Evolutionary conservation across 148 eudicot genomes (phyloP).

Genomic region (Silene conica): DNA sequence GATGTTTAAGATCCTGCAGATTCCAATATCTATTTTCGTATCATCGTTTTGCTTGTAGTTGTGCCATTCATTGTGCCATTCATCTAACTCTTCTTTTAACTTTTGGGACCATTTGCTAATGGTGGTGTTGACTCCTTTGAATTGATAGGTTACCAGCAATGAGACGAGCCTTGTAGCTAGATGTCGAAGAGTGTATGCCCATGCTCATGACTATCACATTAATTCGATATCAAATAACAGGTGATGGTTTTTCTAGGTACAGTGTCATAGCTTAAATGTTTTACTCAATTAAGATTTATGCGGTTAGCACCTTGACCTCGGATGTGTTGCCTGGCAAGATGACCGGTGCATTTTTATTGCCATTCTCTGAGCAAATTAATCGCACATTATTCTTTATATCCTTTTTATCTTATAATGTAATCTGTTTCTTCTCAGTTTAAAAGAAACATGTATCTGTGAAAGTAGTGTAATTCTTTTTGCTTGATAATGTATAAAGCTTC

Average conservation of each 20-base stretch:
- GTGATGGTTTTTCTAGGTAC: slow-evolving; percentile 18
- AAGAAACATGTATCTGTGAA: too few species aligned
- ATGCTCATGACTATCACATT: slow-evolving; percentile 85
- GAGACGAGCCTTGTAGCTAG: slow-evolving; percentile 76
- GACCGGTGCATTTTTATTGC: too few species aligned
- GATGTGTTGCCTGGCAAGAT: not conserved
- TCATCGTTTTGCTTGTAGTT: not conserved
- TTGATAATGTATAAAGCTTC: too few species aligned
- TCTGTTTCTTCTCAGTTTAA: not conserved
- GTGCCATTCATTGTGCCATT: not conserved
- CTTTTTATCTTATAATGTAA: not conserved
- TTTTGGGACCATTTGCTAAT: not conserved
- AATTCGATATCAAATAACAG: slow-evolving; percentile 85
- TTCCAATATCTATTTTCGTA: not conserved
- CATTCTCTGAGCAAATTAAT: too few species aligned
- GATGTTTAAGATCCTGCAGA: slow-evolving; percentile 46
- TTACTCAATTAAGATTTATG: not conserved
- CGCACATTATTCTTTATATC: not conserved
- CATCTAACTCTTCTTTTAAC: not conserved
- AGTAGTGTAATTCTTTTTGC: too few species aligned
- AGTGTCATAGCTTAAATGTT: not conserved
- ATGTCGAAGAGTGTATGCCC: slow-evolving; percentile 79
- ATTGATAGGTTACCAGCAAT: slow-evolving; percentile 54
- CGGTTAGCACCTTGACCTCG: not conserved
- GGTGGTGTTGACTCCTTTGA: not conserved